A percentile compares a stretch with the other conserved stretches of the same genome.
These are phyloP conservation scores for Cyclostephanos invisitatus DNA, from an alignment of 108 stramenopile species.

Conservation along the genomic window DNA sequence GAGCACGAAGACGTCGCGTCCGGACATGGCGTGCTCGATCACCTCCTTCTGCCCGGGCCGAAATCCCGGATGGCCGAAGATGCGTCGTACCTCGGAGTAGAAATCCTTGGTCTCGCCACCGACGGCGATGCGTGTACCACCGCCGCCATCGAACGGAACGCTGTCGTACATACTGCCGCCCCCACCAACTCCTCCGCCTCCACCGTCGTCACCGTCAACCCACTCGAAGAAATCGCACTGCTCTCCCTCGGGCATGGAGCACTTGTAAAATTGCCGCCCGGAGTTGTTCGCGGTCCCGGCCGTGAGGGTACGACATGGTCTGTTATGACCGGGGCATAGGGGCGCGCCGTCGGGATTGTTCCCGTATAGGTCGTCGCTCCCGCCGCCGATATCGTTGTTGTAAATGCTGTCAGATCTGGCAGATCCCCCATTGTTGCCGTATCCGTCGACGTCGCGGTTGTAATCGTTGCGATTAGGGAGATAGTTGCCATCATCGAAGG, in stretches of 20 bases:
- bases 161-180: constrained; percentile 23
- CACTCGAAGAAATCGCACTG: constrained; percentile 91
- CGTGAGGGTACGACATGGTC: constrained; percentile 69
- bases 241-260: constrained; percentile 68
- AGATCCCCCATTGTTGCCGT: not conserved
- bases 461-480: not conserved
- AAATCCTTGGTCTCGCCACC: constrained; percentile 59
- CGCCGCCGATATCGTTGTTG: constrained; percentile 8
- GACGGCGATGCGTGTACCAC: constrained; percentile 7
- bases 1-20: constrained; percentile 95
- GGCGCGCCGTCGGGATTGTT: constrained; percentile 39
- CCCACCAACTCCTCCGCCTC: constrained; percentile 37
- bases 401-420: constrained; percentile 4
- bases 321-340: constrained; percentile 79
- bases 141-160: constrained; percentile 7
- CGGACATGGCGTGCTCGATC: constrained; percentile 87
- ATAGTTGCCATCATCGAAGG: constrained; percentile 3
- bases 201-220: constrained; percentile 66
- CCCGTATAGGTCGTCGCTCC: constrained; percentile 1
- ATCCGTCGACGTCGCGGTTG: constrained; percentile 2
- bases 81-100: constrained; percentile 64
- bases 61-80: constrained; percentile 88
- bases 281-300: constrained; percentile 62
- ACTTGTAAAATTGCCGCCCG: constrained; percentile 88
- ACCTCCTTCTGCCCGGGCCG: constrained; percentile 91